Base-by-base conservation (phyloP, 169 alveolate genomes). In the Plasmodium sp. region DNA sequence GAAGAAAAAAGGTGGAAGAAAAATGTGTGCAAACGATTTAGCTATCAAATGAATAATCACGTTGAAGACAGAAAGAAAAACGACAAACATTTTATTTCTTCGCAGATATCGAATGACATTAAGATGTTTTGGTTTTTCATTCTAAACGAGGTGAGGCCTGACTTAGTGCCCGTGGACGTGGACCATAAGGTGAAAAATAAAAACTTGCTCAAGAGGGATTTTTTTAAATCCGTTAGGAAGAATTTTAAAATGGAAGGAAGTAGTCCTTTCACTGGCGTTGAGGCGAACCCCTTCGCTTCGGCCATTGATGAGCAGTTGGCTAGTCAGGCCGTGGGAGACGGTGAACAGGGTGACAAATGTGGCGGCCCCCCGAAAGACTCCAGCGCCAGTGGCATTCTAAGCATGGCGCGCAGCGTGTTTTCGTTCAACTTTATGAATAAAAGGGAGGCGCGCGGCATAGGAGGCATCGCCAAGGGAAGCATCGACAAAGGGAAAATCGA, bases 1-100 rank as follows among this genome's bases (percentile, higher is more conserved):
- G 97, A 96, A 91, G 98, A 96, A 86, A 91, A 96, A 74, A 95
- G 96, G 39, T 96, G 98, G 98, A 96, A 96, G 90, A 94, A 92
- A 27, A 75, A 95, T 92, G 97, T 96, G 9, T 96, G 97, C n/a
- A 83, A 84, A 84, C 80, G 96, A 62, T 84, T 96, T 79, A 62
- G 97, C 36, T 92, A 94, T 39, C 93, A 91, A 95, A 90, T 94
- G 83, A 94, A 90, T 83, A 94, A 96, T 58, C 93, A 90, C 84
- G 92, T 95, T 82, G 92, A 81, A 22, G 95, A 92, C 82, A 81
- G 77, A 41, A 71, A 92, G 82, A 83, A 92, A 92, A 92, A 81
- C n/a, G 92, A 82, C 74, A 92, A 83, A 82, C n/a, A 92, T 92
- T 82, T 92, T 81, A 83, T 92, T 14, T 92, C 95, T 16, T 81